Conservation (phyloP, 805 yeast genomes). For the Lipomyces mesembrius region DNA sequence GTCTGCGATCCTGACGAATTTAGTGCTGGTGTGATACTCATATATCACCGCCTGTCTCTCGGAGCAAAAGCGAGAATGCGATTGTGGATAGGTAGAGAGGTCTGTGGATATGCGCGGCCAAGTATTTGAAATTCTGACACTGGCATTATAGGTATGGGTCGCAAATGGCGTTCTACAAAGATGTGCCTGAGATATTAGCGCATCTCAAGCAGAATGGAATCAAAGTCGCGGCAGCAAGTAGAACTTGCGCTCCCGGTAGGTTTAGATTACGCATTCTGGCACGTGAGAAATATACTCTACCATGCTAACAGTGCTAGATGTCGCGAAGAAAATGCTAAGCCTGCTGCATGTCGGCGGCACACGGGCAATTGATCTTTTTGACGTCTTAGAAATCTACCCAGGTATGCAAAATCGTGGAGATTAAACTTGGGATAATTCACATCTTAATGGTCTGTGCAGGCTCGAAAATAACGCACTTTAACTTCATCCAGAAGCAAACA, state of each 20-base stretch:
- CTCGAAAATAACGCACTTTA: conserved; percentile 60
- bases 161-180: conserved; percentile 62
- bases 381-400: conserved; percentile 70
- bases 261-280: not conserved
- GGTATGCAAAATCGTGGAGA: conserved; percentile 43
- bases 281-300: conserved; percentile 17
- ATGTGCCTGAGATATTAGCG: conserved; percentile 65
- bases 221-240: conserved; percentile 68
- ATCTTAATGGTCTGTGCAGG: conserved; percentile 39
- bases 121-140: too few relatives aligned
- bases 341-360: conserved; percentile 58
- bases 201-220: conserved; percentile 57
- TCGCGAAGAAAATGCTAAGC: conserved; percentile 68
- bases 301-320: conserved; percentile 3
- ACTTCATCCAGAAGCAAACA: conserved; percentile 53
- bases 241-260: conserved; percentile 73
- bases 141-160: conserved; percentile 50
- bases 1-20: not conserved
- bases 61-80: conserved; percentile 44
- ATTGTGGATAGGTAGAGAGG: conserved; percentile 52
- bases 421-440: not conserved
- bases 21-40: conserved; percentile 80
- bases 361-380: conserved; percentile 59
- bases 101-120: not conserved
- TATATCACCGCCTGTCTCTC: conserved; percentile 58